Evolutionary conservation across 2,329 filamentous ascomycete species (phyloP), one percentile per base, ranked within the genome.

Genomic region (Colletotrichum costaricense): DNA sequence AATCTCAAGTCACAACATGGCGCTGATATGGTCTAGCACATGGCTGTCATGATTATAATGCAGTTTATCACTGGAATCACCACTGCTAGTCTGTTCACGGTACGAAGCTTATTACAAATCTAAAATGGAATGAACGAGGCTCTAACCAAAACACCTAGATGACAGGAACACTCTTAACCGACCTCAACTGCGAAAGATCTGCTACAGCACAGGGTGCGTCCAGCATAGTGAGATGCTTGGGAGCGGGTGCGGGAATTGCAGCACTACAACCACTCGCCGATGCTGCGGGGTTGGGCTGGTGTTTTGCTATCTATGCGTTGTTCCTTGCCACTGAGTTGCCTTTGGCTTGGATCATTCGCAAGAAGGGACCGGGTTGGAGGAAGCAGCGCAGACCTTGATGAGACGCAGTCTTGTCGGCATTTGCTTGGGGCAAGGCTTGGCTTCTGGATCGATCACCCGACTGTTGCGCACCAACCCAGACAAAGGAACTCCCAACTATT

Each of bases 171-270:
- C 78, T 79, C 42, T 68, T 80, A 11, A 80, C 78, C 1, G 78
- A 79, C 64, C 74, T 78, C 22, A 79, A 79, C 63, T 63, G 72
- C 8, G 42, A 77, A 54, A 52, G 66, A 11, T 78, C 77, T 0
- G 78, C 78, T 3, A 79, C 78, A 9, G 78, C 76, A 5, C 78
- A 80, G 24, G 78, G 74, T 24, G 74, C 78, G 6, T 79, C 73
- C 14, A 79, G 77, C 62, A 67, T 80, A 11, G 74, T 80, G 3
- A 72, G 78, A 26, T 79, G 78, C 56, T 56, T 77, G 8, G 65
- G 69, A 8, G 78, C 75, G 7, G 78, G 75, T 54, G 77, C 69
- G 16, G 78, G 72, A 3, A 77, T 78, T 5, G 78, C 75, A 1
- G 73, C 75, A n/a, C 57, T 77, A 49, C 77, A 78, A 55, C 77